Percentiles rank a stretch among this genome's conserved stretches.
Evolutionary conservation across 2,329 filamentous ascomycete genomes (phyloP).

Genomic region (Scytalidium sp.): DNA sequence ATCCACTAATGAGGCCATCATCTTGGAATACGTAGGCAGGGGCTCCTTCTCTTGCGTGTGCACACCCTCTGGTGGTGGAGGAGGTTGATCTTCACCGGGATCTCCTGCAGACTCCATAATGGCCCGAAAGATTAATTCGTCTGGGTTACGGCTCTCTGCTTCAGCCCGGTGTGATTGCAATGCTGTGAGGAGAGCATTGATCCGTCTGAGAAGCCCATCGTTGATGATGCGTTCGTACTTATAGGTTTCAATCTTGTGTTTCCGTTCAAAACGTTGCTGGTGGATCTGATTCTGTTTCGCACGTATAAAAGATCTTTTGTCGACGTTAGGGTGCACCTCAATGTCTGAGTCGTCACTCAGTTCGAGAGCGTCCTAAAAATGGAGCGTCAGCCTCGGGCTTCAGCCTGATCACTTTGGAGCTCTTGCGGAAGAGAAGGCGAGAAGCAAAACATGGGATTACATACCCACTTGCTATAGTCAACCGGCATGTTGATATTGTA

Average conservation of each 20-base stretch:
- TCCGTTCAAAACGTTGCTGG: constrained; percentile 80
- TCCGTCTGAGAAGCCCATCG: constrained; percentile 81
- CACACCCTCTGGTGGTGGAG: constrained; percentile 73
- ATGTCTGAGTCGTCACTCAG: constrained; percentile 97
- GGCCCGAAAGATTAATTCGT: constrained; percentile 83
- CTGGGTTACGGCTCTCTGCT: constrained; percentile 62
- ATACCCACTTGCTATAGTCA: constrained; percentile 59
- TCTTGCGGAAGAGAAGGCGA: neutral
- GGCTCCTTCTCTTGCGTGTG: constrained; percentile 63
- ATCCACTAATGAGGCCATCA: constrained; percentile 96
- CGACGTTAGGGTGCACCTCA: constrained; percentile 97
- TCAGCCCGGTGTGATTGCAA: constrained; percentile 72
- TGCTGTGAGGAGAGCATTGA: constrained; percentile 72
- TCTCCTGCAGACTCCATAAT: constrained; percentile 79
- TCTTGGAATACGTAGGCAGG: constrained; percentile 88
- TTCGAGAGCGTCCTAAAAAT: constrained; percentile 75
- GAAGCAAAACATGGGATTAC: constrained; percentile 5
- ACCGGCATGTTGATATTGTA: constrained; percentile 46
- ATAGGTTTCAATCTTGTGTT: constrained; percentile 83
- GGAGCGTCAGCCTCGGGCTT: constrained; percentile 29
- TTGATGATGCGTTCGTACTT: constrained; percentile 94
- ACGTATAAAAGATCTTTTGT: constrained; percentile 97
- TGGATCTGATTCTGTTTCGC: constrained; percentile 98
- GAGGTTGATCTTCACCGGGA: constrained; percentile 71
- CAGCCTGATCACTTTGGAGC: constrained; percentile 19